These are phyloP conservation scores for Yamadazyma epiphylla DNA, from an alignment of 1,139 yeast genomes.

Conservation along the genomic window DNA sequence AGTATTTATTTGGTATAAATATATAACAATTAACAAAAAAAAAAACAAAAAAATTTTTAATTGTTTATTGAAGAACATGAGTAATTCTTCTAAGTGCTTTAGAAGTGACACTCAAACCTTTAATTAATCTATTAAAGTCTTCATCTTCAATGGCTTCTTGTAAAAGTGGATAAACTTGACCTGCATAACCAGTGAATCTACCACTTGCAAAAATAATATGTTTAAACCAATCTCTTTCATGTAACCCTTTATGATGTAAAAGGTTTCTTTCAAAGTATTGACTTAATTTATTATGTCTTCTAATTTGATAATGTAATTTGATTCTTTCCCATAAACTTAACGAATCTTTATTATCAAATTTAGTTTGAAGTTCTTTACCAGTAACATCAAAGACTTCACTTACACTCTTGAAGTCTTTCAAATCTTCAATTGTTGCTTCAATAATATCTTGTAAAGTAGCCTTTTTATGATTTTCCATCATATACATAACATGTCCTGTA, in stretches of 20 bases:
- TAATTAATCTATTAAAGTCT: conserved; percentile 47
- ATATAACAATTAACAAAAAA: background rate
- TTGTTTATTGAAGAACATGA: background rate
- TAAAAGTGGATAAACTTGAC: conserved; percentile 76
- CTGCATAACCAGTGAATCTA: conserved; percentile 81
- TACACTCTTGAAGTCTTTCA: conserved; percentile 21
- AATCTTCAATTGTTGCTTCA: conserved; percentile 20
- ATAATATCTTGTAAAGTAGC: conserved; percentile 28
- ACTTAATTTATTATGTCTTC: conserved; percentile 38
- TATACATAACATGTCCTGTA: conserved; percentile 9
- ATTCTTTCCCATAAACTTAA: conserved; percentile 42
- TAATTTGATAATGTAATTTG: conserved; percentile 29
- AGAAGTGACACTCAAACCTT: conserved; percentile 55
- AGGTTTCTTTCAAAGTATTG: conserved; percentile 66
- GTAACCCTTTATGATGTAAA: conserved; percentile 59
- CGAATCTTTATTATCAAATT: conserved; percentile 30
- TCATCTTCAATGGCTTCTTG: conserved; percentile 75
- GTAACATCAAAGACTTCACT: conserved; percentile 36
- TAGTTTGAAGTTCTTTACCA: conserved; percentile 28
- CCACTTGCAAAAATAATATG: conserved; percentile 85
- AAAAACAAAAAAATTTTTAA: conserved; percentile 1
- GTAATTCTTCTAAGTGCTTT: conserved; percentile 27
- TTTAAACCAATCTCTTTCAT: conserved; percentile 76
- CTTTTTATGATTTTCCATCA: conserved; percentile 8
- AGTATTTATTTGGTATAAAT: background rate